These are phyloP conservation scores for Lagenidium sp. DNA, from an alignment of 352 stramenopile species.

Conservation along the genomic window DNA sequence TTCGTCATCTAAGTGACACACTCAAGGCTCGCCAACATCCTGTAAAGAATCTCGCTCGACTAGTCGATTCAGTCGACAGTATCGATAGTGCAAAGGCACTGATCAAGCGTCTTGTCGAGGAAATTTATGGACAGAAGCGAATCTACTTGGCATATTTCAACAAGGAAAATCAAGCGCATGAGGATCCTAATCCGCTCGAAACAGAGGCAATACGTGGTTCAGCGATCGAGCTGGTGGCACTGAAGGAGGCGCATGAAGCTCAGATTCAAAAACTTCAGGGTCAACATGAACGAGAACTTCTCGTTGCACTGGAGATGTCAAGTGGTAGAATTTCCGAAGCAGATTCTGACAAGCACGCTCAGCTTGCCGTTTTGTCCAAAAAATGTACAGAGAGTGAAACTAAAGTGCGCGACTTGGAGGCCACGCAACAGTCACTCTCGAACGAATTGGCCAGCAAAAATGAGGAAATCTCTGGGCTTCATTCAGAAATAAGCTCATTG, in stretches of 20 bases:
- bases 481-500: constrained; percentile 19
- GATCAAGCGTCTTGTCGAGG: constrained; percentile 37
- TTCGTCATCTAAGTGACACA: constrained; percentile 37
- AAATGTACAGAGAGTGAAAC: background rate
- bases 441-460: constrained; percentile 19
- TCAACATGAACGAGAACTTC: constrained; percentile 25
- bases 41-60: constrained; percentile 1
- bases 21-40: constrained; percentile 14
- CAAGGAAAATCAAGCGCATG: too few species aligned
- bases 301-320: constrained; percentile 24
- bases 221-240: too few species aligned
- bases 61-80: constrained; percentile 36
- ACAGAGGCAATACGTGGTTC: too few species aligned
- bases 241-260: background rate
- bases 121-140: constrained; percentile 44
- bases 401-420: background rate
- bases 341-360: background rate
- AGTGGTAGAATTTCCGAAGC: too few species aligned
- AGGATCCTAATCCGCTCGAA: too few species aligned
- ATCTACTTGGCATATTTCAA: constrained; percentile 23
- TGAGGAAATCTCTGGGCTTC: constrained; percentile 15
- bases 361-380: background rate
- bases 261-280: background rate
- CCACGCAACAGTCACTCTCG: background rate
- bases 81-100: constrained; percentile 33